Conservation (phyloP, 2,329 filamentous ascomycete genomes). For the Diaporthe sp. region DNA sequence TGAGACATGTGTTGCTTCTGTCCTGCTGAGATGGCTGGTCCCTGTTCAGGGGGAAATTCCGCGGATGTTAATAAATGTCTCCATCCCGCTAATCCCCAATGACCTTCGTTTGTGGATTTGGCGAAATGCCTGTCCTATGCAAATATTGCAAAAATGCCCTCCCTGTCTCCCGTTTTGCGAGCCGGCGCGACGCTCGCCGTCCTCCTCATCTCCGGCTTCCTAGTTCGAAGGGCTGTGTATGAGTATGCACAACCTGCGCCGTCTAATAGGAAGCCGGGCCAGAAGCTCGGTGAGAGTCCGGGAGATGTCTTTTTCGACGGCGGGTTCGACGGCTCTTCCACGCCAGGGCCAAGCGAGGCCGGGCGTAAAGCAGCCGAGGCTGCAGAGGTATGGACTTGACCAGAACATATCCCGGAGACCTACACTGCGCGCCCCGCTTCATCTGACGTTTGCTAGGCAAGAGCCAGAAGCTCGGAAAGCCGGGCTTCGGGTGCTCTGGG, state of each 20-base stretch:
- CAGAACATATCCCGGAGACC: not conserved
- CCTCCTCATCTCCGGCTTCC: not conserved
- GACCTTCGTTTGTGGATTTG: no score
- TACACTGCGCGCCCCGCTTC: not conserved
- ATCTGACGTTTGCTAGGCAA: not conserved
- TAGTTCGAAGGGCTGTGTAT: not conserved
- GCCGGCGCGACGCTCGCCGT: not conserved
- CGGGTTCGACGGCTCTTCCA: not conserved
- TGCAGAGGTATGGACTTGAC: not conserved
- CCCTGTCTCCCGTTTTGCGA: not conserved
- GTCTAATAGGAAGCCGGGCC: not conserved
- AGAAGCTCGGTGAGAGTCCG: not conserved
- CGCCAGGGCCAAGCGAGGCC: not conserved
- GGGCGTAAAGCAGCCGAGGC: not conserved
- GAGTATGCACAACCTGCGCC: not conserved
- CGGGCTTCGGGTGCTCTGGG: not conserved
- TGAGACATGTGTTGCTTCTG: slow-evolving; percentile 2
- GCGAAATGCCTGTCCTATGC: not conserved
- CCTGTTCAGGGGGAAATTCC: not conserved
- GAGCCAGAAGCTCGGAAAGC: not conserved
- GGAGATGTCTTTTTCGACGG: not conserved
- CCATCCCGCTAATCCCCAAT: not conserved
- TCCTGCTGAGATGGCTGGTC: not conserved
- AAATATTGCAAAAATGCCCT: not conserved
- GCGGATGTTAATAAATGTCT: not conserved